These are phyloP conservation scores for Globisporangium spinosum DNA, from an alignment of 352 stramenopile genomes.

Conservation along the genomic window DNA sequence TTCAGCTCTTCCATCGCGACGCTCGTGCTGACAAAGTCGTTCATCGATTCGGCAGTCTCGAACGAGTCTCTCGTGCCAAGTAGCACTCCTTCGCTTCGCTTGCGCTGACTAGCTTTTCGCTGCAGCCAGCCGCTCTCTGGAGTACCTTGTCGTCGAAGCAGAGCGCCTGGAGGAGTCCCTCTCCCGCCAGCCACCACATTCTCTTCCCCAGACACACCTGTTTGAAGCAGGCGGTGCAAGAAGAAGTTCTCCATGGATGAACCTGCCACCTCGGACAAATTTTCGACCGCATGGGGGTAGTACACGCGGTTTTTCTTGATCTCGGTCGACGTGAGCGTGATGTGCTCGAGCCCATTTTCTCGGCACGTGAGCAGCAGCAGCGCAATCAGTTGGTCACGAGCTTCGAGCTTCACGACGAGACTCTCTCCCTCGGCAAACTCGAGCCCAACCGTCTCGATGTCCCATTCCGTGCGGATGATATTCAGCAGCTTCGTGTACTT, in stretches of 20 bases:
- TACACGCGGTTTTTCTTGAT: conserved; percentile 58
- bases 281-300: conserved; percentile 45
- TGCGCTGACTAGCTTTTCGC: conserved; percentile 21
- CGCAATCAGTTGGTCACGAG: conserved; percentile 61
- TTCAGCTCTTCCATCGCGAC: conserved; percentile 60
- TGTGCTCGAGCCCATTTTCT: conserved; percentile 51
- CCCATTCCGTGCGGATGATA: conserved; percentile 54
- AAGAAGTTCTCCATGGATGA: conserved; percentile 53
- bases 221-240: conserved; percentile 46
- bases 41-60: conserved; percentile 46
- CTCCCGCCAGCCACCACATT: conserved; percentile 7
- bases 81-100: conserved; percentile 5
- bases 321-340: conserved; percentile 33
- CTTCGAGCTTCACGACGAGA: conserved; percentile 48
- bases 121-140: conserved; percentile 33
- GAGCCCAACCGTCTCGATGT: conserved; percentile 50
- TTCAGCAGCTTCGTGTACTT: conserved; percentile 48
- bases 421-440: conserved; percentile 64
- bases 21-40: conserved; percentile 37
- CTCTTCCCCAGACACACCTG: conserved; percentile 18
- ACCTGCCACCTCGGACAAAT: conserved; percentile 23
- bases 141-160: conserved; percentile 9
- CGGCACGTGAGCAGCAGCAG: conserved; percentile 58
- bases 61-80: conserved; percentile 33
- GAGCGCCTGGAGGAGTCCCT: neutral